Conservation (phyloP, 495 filamentous ascomycete genomes). For the Neurospora sp. region DNA sequence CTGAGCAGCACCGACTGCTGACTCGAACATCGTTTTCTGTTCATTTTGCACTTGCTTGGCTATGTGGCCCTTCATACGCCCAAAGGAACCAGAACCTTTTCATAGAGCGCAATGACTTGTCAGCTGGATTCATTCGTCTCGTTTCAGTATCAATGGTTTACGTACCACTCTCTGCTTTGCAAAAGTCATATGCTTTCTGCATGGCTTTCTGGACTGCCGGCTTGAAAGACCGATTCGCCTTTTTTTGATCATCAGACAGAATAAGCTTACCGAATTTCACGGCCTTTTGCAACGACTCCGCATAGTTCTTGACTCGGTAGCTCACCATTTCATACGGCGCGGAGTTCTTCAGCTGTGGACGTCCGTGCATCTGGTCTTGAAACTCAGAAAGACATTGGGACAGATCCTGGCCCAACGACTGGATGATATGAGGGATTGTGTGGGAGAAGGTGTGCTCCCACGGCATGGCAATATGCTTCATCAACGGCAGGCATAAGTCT, state of each 20-base stretch:
- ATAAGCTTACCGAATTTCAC: constrained; percentile 25
- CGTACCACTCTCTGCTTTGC: constrained; percentile 34
- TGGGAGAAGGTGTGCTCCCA: constrained; percentile 42
- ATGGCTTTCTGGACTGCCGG: constrained; percentile 37
- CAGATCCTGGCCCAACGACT: constrained; percentile 8
- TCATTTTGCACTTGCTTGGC: constrained; percentile 27
- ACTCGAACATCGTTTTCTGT: constrained; percentile 35
- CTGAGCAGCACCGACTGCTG: constrained; percentile 27
- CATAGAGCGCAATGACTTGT: neutral
- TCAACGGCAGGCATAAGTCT: constrained; percentile 38
- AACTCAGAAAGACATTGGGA: constrained; percentile 14
- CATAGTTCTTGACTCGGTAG: constrained; percentile 29
- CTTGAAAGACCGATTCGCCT: constrained; percentile 44
- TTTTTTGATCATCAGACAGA: constrained; percentile 30
- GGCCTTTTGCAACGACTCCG: constrained; percentile 25
- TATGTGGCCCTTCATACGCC: constrained; percentile 42
- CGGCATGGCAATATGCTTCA: constrained; percentile 31
- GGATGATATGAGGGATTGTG: constrained; percentile 5
- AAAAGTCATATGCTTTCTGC: constrained; percentile 31
- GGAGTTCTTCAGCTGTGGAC: constrained; percentile 7
- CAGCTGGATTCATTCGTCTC: neutral
- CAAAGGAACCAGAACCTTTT: constrained; percentile 34
- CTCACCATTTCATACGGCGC: constrained; percentile 2
- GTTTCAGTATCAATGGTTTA: neutral
- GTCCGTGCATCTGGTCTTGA: constrained; percentile 21